phyloP scores from a whole-genome alignment of 257 asterid genomes.

The Rauvolfia tetraphylla region DNA sequence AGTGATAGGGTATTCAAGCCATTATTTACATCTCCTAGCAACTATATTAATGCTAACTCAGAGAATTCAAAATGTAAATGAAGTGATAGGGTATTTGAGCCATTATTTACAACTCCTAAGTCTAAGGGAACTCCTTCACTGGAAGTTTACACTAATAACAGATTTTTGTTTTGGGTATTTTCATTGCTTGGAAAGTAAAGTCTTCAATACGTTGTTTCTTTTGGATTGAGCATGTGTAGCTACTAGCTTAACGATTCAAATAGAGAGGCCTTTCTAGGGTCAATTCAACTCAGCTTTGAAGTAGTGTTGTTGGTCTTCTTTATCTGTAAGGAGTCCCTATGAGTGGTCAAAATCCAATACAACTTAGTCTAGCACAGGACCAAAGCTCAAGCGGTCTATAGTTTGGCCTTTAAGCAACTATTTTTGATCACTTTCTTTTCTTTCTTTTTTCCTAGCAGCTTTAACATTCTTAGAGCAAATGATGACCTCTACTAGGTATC shows the following conservation, averaged over 20 bases:
- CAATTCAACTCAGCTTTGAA: not conserved
- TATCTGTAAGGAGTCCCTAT: not conserved
- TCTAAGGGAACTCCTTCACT: not conserved
- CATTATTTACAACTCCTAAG: not conserved
- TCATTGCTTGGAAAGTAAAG: not conserved
- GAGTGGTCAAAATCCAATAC: not conserved
- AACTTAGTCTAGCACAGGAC: not conserved
- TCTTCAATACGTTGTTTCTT: not conserved
- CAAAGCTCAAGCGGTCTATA: not conserved
- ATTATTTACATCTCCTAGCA: not conserved
- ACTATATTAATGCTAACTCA: too few relatives aligned
- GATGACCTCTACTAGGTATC: not conserved
- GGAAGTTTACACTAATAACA: not conserved
- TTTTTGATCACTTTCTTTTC: not conserved
- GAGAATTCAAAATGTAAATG: not conserved
- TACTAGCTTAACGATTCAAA: not conserved
- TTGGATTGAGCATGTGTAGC: not conserved
- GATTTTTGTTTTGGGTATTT: not conserved
- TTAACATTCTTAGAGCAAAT: not conserved
- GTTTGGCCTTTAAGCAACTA: not conserved
- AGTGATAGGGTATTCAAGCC: not conserved
- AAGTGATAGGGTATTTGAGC: not conserved
- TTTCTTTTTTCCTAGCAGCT: not conserved
- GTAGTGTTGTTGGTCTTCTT: not conserved
- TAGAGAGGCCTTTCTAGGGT: not conserved